These are phyloP conservation scores for Prunus mira DNA, from an alignment of 306 rosid species.

Conservation along the genomic window DNA sequence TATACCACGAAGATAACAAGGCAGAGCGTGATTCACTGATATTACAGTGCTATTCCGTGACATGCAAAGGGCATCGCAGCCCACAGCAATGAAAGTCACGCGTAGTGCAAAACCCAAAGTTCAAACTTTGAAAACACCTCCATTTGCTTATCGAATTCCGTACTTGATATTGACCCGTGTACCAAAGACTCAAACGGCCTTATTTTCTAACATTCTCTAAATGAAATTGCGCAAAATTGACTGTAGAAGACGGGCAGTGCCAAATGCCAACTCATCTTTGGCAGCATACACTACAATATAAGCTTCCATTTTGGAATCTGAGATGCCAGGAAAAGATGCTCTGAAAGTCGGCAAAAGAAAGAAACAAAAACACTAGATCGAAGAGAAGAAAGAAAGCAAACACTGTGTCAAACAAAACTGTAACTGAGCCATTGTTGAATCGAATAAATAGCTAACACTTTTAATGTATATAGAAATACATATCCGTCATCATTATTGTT, in stretches of 20 bases:
- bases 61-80: not conserved
- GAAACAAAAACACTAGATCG: not conserved
- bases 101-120: not conserved
- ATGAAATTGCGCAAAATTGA: no score
- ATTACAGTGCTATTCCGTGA: no score
- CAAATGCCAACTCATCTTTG: not conserved
- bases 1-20: no score
- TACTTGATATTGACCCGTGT: not conserved
- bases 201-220: no score
- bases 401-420: not conserved
- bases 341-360: not conserved
- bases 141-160: not conserved
- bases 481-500: slow-evolving; percentile 26
- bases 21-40: no score
- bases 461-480: slow-evolving; percentile 12
- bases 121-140: not conserved
- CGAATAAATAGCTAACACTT: slow-evolving; percentile 21
- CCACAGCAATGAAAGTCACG: not conserved
- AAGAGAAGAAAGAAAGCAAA: not conserved
- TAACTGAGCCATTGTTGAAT: not conserved
- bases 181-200: not conserved
- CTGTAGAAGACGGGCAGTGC: no score
- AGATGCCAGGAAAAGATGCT: not conserved
- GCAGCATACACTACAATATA: not conserved
- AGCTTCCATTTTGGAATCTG: not conserved